phyloP scores from a whole-genome alignment of 2,329 filamentous ascomycete species.

The Botrytis sinoallii region DNA sequence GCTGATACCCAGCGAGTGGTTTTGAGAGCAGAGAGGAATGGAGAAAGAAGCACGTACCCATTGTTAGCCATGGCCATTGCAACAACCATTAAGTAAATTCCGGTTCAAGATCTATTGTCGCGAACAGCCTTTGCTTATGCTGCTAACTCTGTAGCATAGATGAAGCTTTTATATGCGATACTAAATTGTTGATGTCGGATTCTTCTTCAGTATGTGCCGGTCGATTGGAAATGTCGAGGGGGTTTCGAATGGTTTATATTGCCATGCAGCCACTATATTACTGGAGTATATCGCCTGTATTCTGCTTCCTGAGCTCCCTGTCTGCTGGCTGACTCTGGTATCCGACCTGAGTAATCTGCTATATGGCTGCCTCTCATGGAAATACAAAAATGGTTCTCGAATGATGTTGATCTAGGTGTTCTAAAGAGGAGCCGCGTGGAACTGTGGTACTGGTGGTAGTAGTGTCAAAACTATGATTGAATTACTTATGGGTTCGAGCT shows the following conservation, averaged over 20 bases:
- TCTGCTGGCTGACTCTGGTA: background rate
- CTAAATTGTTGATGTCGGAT: background rate
- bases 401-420: conserved; percentile 1
- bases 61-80: conserved; percentile 33
- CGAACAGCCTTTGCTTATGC: conserved; percentile 14
- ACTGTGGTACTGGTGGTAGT: background rate
- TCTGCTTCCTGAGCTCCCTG: background rate
- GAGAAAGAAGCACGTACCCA: conserved; percentile 31
- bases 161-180: background rate
- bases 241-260: background rate
- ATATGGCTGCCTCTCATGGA: background rate
- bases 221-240: background rate
- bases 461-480: conserved; percentile 6
- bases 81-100: conserved; percentile 30
- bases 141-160: conserved; percentile 9
- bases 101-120: conserved; percentile 8
- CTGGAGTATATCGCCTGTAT: background rate
- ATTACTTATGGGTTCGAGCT: background rate
- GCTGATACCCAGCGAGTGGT: background rate
- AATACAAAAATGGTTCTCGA: background rate
- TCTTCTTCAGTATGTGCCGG: background rate
- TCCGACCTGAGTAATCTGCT: conserved; percentile 1
- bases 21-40: background rate
- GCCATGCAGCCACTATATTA: conserved; percentile 4
- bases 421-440: background rate